Conservation (phyloP, 768 basidiomycete species). For the Auricularia auricula-judae region DNA sequence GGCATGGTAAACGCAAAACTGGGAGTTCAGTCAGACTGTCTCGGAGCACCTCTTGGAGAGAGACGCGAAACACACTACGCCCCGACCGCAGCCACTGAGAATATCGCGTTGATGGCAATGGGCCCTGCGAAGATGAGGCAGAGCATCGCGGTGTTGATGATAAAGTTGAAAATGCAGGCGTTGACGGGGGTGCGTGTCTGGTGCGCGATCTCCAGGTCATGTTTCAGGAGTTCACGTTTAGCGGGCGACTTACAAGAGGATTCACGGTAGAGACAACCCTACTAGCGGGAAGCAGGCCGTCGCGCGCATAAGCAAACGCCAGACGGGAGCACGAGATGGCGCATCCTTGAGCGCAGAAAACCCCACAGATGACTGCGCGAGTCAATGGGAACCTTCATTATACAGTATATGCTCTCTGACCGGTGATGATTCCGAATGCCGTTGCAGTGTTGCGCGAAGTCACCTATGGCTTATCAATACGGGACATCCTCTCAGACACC, state of each 20-base stretch:
- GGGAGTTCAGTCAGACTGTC: neutral
- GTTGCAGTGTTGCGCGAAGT: neutral
- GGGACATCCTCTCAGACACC: no score
- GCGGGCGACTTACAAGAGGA: neutral
- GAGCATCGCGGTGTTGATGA: conserved; percentile 4
- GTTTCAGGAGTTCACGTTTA: neutral
- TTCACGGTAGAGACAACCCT: neutral
- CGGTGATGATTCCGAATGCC: neutral
- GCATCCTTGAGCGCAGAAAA: conserved; percentile 6
- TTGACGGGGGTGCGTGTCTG: conserved; percentile 3
- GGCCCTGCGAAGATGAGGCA: conserved; percentile 6
- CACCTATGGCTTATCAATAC: neutral
- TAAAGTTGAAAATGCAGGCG: conserved; percentile 7
- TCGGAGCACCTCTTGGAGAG: neutral
- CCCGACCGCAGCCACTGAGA: conserved; percentile 3
- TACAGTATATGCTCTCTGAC: neutral
- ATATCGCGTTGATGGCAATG: conserved; percentile 5
- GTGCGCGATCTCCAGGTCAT: neutral
- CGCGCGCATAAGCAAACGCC: conserved; percentile 8
- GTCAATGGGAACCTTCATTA: no score
- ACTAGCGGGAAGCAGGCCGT: conserved; percentile 4
- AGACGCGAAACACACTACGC: neutral
- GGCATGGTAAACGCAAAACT: conserved; percentile 8
- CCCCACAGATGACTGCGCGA: neutral
- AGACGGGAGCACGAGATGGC: conserved; percentile 5